These are phyloP conservation scores for Ceratonia siliqua DNA, from an alignment of 306 rosid species.

Conservation along the genomic window DNA sequence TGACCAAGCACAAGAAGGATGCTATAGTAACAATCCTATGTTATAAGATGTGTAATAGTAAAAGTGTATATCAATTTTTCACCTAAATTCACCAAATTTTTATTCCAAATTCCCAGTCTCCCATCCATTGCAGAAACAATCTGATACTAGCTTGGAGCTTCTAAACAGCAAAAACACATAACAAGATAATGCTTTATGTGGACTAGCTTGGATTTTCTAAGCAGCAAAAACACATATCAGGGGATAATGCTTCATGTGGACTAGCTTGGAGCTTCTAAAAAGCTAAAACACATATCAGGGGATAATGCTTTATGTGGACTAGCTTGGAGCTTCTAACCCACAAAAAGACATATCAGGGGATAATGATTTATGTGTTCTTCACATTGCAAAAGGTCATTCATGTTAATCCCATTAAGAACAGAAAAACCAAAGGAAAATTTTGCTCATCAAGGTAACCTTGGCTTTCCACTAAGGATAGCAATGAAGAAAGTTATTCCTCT, in stretches of 20 bases:
- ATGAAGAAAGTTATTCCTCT: background rate
- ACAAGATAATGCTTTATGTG: conserved; percentile 13
- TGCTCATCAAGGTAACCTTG: background rate
- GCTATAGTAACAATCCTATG: background rate
- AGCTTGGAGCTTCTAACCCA: too few relatives aligned
- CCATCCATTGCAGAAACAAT: background rate
- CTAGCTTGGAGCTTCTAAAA: too few relatives aligned
- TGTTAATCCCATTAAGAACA: background rate
- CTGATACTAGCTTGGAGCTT: too few relatives aligned
- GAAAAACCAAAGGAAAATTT: background rate
- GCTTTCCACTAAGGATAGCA: background rate
- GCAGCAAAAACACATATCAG: background rate
- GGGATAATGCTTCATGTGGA: conserved; percentile 16
- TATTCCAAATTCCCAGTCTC: background rate
- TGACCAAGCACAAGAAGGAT: background rate
- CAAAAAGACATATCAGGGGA: background rate
- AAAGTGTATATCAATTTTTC: background rate
- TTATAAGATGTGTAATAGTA: background rate
- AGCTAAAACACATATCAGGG: background rate
- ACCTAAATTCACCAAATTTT: background rate
- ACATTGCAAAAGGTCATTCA: background rate
- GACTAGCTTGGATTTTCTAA: too few relatives aligned
- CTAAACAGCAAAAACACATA: background rate
- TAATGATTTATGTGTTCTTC: conserved; percentile 13
- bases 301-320: conserved; percentile 16